Percentiles rank a stretch among this genome's conserved stretches.
Evolutionary conservation across 495 filamentous ascomycete species (phyloP).

Genomic region (Apiosordaria backusii): DNA sequence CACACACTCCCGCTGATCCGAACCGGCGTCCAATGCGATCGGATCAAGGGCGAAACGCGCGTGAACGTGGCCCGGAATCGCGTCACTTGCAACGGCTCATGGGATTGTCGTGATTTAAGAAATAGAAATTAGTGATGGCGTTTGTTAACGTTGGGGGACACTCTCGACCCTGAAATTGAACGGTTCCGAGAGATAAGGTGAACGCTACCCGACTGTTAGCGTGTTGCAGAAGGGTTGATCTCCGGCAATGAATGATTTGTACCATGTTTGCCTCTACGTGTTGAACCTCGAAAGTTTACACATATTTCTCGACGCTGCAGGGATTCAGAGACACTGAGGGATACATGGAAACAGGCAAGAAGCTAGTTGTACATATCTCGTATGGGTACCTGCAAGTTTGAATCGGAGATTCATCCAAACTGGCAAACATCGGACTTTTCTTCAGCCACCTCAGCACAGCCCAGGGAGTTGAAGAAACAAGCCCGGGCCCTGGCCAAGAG

Average conservation of each 20-base stretch:
- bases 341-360: background rate
- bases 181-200: constrained; percentile 2
- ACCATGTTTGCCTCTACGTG: background rate
- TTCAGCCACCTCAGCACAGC: background rate
- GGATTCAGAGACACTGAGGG: background rate
- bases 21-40: background rate
- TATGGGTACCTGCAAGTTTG: background rate
- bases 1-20: background rate
- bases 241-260: background rate
- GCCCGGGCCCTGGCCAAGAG: background rate
- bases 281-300: background rate
- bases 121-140: background rate
- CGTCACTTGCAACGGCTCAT: background rate
- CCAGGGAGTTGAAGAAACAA: background rate
- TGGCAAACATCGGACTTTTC: background rate
- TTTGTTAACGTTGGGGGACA: background rate
- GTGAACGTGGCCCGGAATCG: background rate
- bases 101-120: background rate
- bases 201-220: background rate
- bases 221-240: background rate
- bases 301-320: background rate
- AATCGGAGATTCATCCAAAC: background rate
- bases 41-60: background rate
- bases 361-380: background rate
- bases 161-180: background rate